phyloP scores from a whole-genome alignment of 1,284 basidiomycete species.

The Cerrena zonata region DNA sequence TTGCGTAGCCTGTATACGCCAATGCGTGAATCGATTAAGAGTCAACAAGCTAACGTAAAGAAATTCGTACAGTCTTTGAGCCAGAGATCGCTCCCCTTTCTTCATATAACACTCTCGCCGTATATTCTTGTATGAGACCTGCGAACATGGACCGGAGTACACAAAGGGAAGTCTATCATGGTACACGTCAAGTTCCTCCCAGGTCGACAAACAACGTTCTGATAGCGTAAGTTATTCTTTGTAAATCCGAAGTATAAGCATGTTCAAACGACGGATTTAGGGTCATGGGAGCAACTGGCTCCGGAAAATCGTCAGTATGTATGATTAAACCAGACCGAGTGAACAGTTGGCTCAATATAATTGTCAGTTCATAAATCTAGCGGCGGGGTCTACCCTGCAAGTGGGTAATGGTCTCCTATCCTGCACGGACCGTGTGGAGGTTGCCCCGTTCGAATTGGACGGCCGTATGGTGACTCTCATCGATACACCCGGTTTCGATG shows the following conservation, averaged over 20 bases:
- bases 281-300: constrained; percentile 7
- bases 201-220: background rate
- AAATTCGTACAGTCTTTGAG: too few species aligned
- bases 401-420: constrained; percentile 29
- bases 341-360: constrained; percentile 20
- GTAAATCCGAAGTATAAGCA: background rate
- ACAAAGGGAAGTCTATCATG: too few species aligned
- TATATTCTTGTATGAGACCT: too few species aligned
- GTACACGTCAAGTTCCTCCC: background rate
- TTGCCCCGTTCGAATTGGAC: constrained; percentile 7
- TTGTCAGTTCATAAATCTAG: constrained; percentile 34
- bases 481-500: constrained; percentile 22
- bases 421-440: constrained; percentile 18
- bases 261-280: background rate
- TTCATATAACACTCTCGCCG: too few species aligned
- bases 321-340: constrained; percentile 21
- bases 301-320: constrained; percentile 8
- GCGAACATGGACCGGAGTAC: too few species aligned
- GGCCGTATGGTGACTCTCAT: constrained; percentile 11
- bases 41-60: too few species aligned
- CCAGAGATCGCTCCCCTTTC: too few species aligned
- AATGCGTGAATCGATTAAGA: too few species aligned
- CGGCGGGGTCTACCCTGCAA: constrained; percentile 26
- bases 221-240: constrained; percentile 5
- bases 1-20: too few species aligned